Evolutionary conservation across 1,139 yeast species (phyloP).

Genomic region (Schwanniomyces etchellsii): DNA sequence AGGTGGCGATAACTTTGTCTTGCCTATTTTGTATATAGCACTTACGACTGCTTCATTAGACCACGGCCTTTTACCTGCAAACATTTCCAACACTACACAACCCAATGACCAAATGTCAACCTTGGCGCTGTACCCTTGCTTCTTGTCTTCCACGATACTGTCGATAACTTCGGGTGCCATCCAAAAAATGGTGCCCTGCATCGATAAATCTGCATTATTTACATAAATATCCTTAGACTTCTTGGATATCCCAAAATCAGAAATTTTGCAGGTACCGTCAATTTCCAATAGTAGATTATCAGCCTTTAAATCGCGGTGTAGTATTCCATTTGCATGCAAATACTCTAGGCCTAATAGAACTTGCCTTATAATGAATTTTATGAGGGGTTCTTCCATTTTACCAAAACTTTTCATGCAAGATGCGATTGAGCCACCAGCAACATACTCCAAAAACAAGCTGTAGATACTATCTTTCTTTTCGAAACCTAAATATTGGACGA

Average conservation of each 20-base stretch:
- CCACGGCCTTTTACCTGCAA: slow-evolving; percentile 83
- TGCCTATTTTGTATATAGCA: slow-evolving; percentile 73
- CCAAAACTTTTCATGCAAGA: slow-evolving; percentile 81
- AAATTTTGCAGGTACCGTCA: slow-evolving; percentile 92
- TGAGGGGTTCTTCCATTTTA: slow-evolving; percentile 71
- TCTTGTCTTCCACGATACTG: slow-evolving; percentile 65
- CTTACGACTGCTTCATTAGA: slow-evolving; percentile 73
- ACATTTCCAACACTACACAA: slow-evolving; percentile 94
- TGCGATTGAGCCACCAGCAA: slow-evolving; percentile 96
- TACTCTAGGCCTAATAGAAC: slow-evolving; percentile 81
- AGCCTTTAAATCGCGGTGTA: slow-evolving; percentile 94
- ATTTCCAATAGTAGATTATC: slow-evolving; percentile 84
- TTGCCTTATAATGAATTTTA: slow-evolving; percentile 71
- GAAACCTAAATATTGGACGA: slow-evolving; percentile 93
- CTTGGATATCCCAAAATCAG: slow-evolving; percentile 96
- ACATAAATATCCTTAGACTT: slow-evolving; percentile 81
- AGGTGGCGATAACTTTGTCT: slow-evolving; percentile 82
- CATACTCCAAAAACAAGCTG: slow-evolving; percentile 87
- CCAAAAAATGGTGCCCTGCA: slow-evolving; percentile 99
- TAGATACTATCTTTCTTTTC: slow-evolving; percentile 73
- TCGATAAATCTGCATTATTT: slow-evolving; percentile 91
- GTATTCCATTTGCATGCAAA: slow-evolving; percentile 77
- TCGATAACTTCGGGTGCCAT: slow-evolving; percentile 99
- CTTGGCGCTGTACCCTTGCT: slow-evolving; percentile 94
- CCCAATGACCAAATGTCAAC: slow-evolving; percentile 93